phyloP scores from a whole-genome alignment of 495 filamentous ascomycete genomes.

The Xylaria curta region DNA sequence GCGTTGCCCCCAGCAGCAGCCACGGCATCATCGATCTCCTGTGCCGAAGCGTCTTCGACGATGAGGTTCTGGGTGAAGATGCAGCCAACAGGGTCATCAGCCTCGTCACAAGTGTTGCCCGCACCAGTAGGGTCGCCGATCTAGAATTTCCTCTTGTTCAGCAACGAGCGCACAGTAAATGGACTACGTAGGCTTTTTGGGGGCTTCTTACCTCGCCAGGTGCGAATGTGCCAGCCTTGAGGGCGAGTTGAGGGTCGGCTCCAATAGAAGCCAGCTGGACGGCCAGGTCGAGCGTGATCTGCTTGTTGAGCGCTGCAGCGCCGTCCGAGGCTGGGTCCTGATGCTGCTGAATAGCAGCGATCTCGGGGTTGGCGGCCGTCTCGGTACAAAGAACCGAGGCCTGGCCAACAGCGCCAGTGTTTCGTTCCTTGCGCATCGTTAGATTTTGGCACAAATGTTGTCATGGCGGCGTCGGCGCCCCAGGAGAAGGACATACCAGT shows the following conservation, averaged over 20 bases:
- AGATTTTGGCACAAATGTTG: not conserved
- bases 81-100: constrained; percentile 62
- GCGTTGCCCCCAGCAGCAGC: constrained; percentile 38
- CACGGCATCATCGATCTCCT: constrained; percentile 62
- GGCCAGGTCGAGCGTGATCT: constrained; percentile 62
- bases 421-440: constrained; percentile 54
- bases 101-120: constrained; percentile 64
- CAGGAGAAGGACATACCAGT: constrained; percentile 36
- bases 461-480: not conserved
- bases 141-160: constrained; percentile 32
- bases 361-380: constrained; percentile 72
- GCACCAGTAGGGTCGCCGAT: constrained; percentile 61
- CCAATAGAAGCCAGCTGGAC: constrained; percentile 62
- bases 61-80: constrained; percentile 67
- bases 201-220: constrained; percentile 56
- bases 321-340: constrained; percentile 65
- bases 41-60: constrained; percentile 62
- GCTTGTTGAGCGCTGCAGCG: constrained; percentile 59
- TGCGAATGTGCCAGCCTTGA: constrained; percentile 63
- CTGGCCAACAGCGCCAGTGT: constrained; percentile 63
- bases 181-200: not conserved
- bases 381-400: constrained; percentile 61
- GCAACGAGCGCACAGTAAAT: not conserved
- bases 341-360: constrained; percentile 67
- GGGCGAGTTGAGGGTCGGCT: constrained; percentile 62